Evolutionary conservation across 108 stramenopile species (phyloP), one percentile per base, ranked within the genome.

Genomic region (Stephanodiscus minutulus): DNA sequence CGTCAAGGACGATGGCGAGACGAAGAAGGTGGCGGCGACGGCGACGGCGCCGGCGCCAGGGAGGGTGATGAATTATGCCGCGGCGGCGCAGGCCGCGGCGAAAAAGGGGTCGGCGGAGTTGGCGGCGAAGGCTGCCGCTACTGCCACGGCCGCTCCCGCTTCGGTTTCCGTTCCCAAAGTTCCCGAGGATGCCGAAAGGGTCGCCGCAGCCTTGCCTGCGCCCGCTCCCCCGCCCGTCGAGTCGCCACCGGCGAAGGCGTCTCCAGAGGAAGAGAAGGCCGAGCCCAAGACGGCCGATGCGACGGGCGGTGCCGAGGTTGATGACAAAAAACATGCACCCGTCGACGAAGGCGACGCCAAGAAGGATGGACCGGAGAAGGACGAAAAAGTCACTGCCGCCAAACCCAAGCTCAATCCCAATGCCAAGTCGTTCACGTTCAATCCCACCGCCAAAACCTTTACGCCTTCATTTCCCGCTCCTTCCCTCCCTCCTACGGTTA

Each of bases 371-470:
- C 10, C 72, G 37, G 39, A 73, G 48, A 76, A 85, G 48, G 64
- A 82, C 22, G 60, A 72, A 57, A 69, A 81, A 39, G 60, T 74
- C 48, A 76, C 65, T 4, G 66, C 58, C 11, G 18, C 35, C 57
- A 85, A 63, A 31, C 69, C 76, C 56, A 95, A 95, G 61, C 84
- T 95, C 76, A 92, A 88, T 58, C 87, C 91, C 65, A 92, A 87
- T 50, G 91, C 93, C 37, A 95, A 92, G 59, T 60, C 66, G 21
- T 91, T 91, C 69, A 75, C 89, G 9, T 89, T 95, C 69, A 94
- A 91, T 64, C 87, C 89, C 20, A 18, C 71, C 22, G 93, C 90
- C 24, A 94, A 91, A 68, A 68, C 88, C 13, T 95, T 95, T 46
- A 91, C 88, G 27, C 93, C 93, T 9, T 79, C 82, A 15, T 73